Percentiles rank a stretch among this genome's conserved stretches.
Conservation (phyloP, 2,329 filamentous ascomycete species). For the Huntiella omanensis region DNA sequence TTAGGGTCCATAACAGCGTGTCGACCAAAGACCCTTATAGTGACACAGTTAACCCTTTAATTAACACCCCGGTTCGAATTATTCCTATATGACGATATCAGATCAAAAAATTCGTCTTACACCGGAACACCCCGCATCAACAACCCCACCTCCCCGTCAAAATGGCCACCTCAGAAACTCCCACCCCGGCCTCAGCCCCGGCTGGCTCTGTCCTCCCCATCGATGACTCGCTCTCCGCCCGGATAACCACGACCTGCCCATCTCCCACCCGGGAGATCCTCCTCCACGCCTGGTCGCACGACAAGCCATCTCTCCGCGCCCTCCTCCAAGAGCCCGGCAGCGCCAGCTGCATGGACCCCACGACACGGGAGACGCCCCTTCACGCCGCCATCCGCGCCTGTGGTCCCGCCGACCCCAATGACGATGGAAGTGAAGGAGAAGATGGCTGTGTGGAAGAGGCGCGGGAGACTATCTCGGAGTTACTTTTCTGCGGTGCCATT, state of each 20-base stretch:
- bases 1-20: too few relatives aligned
- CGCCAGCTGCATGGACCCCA: constrained; percentile 64
- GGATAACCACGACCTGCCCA: constrained; percentile 35
- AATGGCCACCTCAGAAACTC: background rate
- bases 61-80: too few relatives aligned
- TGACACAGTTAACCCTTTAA: too few relatives aligned
- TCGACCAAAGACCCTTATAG: too few relatives aligned
- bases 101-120: too few relatives aligned
- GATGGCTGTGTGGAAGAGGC: constrained; percentile 37
- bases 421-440: constrained; percentile 18
- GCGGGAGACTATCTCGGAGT: constrained; percentile 48
- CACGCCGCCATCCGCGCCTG: constrained; percentile 78
- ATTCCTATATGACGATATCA: too few relatives aligned
- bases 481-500: constrained; percentile 77
- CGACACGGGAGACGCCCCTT: constrained; percentile 71
- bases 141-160: background rate
- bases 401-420: constrained; percentile 22
- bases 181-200: background rate
- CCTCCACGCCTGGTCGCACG: constrained; percentile 35
- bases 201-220: constrained; percentile 12
- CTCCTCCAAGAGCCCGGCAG: constrained; percentile 45
- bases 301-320: constrained; percentile 47
- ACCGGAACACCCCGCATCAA: background rate
- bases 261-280: constrained; percentile 31
- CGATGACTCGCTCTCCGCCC: constrained; percentile 32